Evolutionary conservation across 495 filamentous ascomycete genomes (phyloP), one percentile per base, ranked within the genome.

Genomic region (Barbatosphaeria neglecta): DNA sequence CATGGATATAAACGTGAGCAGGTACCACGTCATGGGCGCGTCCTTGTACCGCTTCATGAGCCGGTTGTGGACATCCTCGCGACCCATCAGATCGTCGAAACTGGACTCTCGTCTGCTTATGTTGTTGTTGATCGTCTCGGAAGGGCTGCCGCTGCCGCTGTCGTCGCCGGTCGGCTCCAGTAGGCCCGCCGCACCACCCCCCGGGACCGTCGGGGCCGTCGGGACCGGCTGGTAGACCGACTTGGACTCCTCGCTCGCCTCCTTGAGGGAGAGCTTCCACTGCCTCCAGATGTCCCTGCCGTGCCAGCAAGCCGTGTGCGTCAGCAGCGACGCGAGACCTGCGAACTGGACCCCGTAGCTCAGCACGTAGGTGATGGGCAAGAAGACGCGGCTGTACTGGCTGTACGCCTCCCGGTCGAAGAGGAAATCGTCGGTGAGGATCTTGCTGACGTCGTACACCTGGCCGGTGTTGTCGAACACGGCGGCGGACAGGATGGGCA

Each of bases 391-490:
- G 54, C 84, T 87, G 54, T 90, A 90, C 2, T 76, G 75, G 11
- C 77, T 66, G 53, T 88, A 90, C 31, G 81, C 82, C 22, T 74
- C 71, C 37, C 72, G 61, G 56, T 90, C 84, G 49, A 90, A 82
- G 20, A 81, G 46, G 50, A 83, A 90, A 31, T 86, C 80, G 18
- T 70, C 53, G 1, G 83, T 89, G 37, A 90, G 66, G 33, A 90
- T 84, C 47, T 69, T 81, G 55, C 75, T 77, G 42, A 87, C 86
- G 53, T 90, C 78, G 59, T 90, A 90, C 15, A 75, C 70, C 19
- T 78, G 67, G 18, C 84, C 87, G 2, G 75, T 86, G 51, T 93
- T 87, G 62, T 93, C 87, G 55, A 86, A 92, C 1, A 93, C 86
- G 1, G 74, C 71, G 19, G 82, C 68, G 16, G 86, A 82, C 39